phyloP scores from a whole-genome alignment of 768 basidiomycete species.

The Lactarius hatsudake region DNA sequence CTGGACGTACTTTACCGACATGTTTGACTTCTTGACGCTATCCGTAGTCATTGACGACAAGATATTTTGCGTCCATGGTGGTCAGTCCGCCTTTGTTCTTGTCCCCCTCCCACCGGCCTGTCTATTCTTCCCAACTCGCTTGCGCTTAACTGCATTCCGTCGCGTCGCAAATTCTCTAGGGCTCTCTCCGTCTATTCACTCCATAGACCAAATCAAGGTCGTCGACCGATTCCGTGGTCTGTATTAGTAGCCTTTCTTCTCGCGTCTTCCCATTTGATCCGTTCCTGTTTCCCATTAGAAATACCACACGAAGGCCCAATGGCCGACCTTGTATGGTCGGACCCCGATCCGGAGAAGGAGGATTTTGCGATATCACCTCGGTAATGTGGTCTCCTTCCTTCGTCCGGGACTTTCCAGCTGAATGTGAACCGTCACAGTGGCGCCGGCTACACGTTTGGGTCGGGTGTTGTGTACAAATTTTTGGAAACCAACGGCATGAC shows the following conservation, averaged over 20 bases:
- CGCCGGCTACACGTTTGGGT: constrained; percentile 98
- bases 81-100: constrained; percentile 42
- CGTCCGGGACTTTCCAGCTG: constrained; percentile 22
- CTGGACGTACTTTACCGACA: constrained; percentile 99
- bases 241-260: constrained; percentile 6
- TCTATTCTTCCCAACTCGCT: constrained; percentile 14
- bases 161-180: constrained; percentile 44
- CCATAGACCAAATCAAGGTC: constrained; percentile 99
- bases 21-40: constrained; percentile 98
- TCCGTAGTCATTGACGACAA: constrained; percentile 98
- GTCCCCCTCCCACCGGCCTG: neutral
- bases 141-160: constrained; percentile 7
- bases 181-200: constrained; percentile 96
- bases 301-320: constrained; percentile 99
- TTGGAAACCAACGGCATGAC: constrained; percentile 94
- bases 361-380: constrained; percentile 99
- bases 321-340: constrained; percentile 99
- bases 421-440: constrained; percentile 53
- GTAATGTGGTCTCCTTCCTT: constrained; percentile 42
- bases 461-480: constrained; percentile 97
- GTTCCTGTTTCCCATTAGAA: constrained; percentile 49
- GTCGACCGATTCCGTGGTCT: constrained; percentile 96
- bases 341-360: constrained; percentile 98
- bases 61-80: constrained; percentile 99
- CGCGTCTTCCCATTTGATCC: constrained; percentile 4